These are phyloP conservation scores for Staphylotrichum tortipilum DNA, from an alignment of 495 filamentous ascomycete genomes.

Conservation along the genomic window DNA sequence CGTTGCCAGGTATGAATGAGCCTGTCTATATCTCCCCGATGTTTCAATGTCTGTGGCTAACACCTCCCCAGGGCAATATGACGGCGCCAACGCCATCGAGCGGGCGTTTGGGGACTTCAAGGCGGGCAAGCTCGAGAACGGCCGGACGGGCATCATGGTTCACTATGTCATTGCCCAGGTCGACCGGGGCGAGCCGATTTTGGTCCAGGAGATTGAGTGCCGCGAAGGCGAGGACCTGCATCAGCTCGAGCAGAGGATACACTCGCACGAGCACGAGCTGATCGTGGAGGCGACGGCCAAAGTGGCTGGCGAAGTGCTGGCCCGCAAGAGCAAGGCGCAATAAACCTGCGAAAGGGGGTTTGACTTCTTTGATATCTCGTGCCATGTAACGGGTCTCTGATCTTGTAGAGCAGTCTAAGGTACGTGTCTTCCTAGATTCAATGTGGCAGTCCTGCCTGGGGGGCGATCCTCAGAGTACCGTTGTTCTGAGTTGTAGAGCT, in stretches of 20 bases:
- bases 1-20: conserved; percentile 45
- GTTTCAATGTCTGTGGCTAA: neutral
- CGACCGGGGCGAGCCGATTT: conserved; percentile 68
- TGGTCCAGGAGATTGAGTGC: conserved; percentile 64
- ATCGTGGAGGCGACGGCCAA: conserved; percentile 59
- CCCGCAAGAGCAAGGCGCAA: conserved; percentile 17
- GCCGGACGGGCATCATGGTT: conserved; percentile 83
- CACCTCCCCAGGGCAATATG: conserved; percentile 52
- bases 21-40: neutral
- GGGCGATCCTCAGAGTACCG: too few relatives aligned
- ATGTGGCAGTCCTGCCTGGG: too few relatives aligned
- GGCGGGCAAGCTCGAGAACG: conserved; percentile 56
- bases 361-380: too few relatives aligned
- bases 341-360: too few relatives aligned
- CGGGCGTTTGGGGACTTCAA: conserved; percentile 68
- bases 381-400: too few relatives aligned
- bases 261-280: conserved; percentile 58
- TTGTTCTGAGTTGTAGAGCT: too few relatives aligned
- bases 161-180: conserved; percentile 82
- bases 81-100: conserved; percentile 70
- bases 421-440: too few relatives aligned
- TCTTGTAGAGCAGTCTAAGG: too few relatives aligned
- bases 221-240: conserved; percentile 56
- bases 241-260: conserved; percentile 61
- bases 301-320: conserved; percentile 37